Conservation (phyloP, 2,329 filamentous ascomycete species). For the Penicillium verrucosum region DNA sequence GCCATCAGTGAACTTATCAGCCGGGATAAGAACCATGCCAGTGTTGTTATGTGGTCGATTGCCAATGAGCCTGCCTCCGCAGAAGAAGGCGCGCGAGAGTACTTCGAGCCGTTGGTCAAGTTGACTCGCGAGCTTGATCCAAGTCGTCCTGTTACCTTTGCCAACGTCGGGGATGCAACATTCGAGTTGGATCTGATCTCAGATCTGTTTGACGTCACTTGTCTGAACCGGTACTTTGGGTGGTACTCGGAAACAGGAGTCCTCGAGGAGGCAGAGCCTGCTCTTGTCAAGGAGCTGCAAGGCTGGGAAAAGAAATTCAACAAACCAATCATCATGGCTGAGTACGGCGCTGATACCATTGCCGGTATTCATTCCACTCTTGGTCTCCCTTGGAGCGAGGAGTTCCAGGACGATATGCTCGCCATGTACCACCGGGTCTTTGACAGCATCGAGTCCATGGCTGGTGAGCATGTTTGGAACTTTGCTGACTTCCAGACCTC, state of each 20-base stretch:
- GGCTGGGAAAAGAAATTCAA: conserved; percentile 25
- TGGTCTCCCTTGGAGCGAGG: conserved; percentile 29
- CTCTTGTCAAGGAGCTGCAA: conserved; percentile 22
- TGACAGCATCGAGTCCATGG: conserved; percentile 25
- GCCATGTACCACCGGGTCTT: conserved; percentile 32
- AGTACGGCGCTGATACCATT: conserved; percentile 31
- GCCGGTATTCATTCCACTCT: conserved; percentile 27
- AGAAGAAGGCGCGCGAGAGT: conserved; percentile 21
- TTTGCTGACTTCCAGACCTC: conserved; percentile 9
- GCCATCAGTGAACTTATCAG: conserved; percentile 24
- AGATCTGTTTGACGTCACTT: conserved; percentile 29
- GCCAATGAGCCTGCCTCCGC: conserved; percentile 22
- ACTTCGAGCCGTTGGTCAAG: conserved; percentile 25
- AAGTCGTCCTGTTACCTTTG: conserved; percentile 25
- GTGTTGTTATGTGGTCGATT: conserved; percentile 27
- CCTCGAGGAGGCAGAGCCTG: conserved; percentile 21
- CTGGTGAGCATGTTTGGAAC: conserved; percentile 24
- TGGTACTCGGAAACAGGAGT: conserved; percentile 27
- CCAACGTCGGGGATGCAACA: conserved; percentile 15
- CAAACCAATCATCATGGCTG: conserved; percentile 31
- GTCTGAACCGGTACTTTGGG: conserved; percentile 31
- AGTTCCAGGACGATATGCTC: conserved; percentile 26
- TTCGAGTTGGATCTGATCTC: conserved; percentile 16
- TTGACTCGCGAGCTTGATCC: conserved; percentile 26
- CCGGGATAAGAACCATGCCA: conserved; percentile 29